A percentile compares a stretch with the other conserved stretches of the same genome.
These are phyloP conservation scores for Leishmania mexicana DNA, from an alignment of 208 protist species.

Conservation along the genomic window DNA sequence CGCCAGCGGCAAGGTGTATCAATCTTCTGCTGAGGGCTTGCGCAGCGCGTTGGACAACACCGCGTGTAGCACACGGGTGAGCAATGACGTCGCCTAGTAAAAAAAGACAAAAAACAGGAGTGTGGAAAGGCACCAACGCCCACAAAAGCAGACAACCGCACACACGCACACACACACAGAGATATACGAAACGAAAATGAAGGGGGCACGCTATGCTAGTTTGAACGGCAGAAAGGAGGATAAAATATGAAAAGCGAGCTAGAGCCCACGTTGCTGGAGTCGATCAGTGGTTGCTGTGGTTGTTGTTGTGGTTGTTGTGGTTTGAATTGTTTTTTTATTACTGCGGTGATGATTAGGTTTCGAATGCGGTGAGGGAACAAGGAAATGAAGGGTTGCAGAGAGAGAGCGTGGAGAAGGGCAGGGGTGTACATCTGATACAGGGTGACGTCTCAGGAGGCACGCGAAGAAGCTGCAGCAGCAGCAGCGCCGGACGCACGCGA, in stretches of 20 bases:
- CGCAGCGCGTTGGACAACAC: not conserved
- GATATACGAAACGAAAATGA: not conserved
- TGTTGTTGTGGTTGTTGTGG: not conserved
- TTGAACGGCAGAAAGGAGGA: not conserved
- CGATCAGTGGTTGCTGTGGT: not conserved
- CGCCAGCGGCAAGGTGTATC: not conserved
- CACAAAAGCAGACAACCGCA: not conserved
- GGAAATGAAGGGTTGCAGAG: not conserved
- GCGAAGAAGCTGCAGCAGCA: not conserved
- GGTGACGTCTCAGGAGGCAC: not conserved
- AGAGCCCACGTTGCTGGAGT: not conserved
- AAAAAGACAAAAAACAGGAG: not conserved
- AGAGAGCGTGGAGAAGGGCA: not conserved
- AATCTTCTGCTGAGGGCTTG: not conserved
- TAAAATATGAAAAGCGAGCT: not conserved
- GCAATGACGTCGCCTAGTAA: not conserved
- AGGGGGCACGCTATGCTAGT: not conserved
- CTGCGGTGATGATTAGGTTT: not conserved
- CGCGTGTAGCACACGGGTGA: not conserved
- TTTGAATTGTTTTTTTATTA: too few relatives aligned
- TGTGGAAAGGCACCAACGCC: not conserved
- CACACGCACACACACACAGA: not conserved
- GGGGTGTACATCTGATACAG: not conserved
- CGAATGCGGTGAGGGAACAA: not conserved
- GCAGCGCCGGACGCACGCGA: not conserved